Percentiles rank a stretch among this genome's conserved stretches.
phyloP scores from a whole-genome alignment of 2,329 filamentous ascomycete species.

The Diaporthe ilicicola region DNA sequence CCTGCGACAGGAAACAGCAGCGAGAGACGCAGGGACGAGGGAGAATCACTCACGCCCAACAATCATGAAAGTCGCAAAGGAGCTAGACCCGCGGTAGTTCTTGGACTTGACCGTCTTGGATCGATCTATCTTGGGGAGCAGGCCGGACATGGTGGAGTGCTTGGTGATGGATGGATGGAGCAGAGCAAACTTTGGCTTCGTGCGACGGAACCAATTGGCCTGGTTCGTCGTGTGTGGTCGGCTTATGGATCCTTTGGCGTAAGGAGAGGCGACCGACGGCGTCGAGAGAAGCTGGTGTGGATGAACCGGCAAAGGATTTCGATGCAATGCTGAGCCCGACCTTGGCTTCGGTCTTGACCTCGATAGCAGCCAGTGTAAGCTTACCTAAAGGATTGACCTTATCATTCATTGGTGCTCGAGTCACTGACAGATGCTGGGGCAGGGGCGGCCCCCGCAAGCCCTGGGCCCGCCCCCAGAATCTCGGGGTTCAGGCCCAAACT shows the following conservation, averaged over 20 bases:
- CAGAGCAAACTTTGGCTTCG: background rate
- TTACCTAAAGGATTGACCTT: constrained; percentile 24
- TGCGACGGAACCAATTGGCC: constrained; percentile 5
- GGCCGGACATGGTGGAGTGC: constrained; percentile 27
- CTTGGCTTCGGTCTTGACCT: constrained; percentile 4
- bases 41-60: constrained; percentile 78
- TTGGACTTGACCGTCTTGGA: constrained; percentile 65
- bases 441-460: background rate
- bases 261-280: background rate
- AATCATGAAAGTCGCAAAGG: constrained; percentile 97
- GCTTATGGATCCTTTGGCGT: background rate
- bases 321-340: background rate
- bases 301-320: background rate
- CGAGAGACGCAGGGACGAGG: constrained; percentile 28
- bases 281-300: constrained; percentile 1
- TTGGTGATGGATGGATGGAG: background rate
- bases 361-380: constrained; percentile 26
- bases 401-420: background rate
- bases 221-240: background rate
- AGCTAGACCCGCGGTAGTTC: constrained; percentile 68
- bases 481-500: background rate
- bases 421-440: background rate
- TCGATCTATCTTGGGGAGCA: constrained; percentile 52
- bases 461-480: background rate
- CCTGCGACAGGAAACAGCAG: constrained; percentile 8